phyloP scores from a whole-genome alignment of 2,329 filamentous ascomycete genomes.

The Sporothrix protearum region DNA sequence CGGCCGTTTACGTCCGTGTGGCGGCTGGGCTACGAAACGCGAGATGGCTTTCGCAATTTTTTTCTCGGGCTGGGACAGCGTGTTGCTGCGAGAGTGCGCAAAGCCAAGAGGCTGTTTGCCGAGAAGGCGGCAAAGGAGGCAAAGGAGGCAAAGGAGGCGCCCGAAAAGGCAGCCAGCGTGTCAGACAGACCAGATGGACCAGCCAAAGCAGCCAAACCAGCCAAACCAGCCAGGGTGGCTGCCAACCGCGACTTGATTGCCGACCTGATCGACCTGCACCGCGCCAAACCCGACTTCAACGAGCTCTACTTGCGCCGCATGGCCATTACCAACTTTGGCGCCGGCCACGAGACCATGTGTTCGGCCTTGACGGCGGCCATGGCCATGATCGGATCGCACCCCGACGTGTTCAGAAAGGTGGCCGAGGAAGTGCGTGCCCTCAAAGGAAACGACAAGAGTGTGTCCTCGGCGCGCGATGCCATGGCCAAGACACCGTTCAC shows the following conservation, averaged over 20 bases:
- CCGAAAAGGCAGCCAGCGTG: neutral
- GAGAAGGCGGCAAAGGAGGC: neutral
- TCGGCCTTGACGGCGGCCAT: constrained; percentile 50
- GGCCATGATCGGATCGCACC: constrained; percentile 45
- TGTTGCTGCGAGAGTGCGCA: constrained; percentile 17
- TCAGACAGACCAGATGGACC: no score
- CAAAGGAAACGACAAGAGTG: neutral
- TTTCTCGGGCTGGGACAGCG: constrained; percentile 38
- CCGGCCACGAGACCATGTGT: constrained; percentile 54
- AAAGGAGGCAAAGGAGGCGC: neutral
- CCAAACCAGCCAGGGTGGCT: neutral
- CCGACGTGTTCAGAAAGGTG: constrained; percentile 35
- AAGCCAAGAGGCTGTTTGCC: neutral
- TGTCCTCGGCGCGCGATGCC: constrained; percentile 31
- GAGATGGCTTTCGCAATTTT: constrained; percentile 45
- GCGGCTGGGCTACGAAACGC: constrained; percentile 45
- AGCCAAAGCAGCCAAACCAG: neutral
- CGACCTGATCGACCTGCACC: constrained; percentile 48
- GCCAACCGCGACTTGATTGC: constrained; percentile 42
- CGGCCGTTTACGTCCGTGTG: constrained; percentile 44
- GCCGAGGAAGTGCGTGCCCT: constrained; percentile 32
- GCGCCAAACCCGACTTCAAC: constrained; percentile 45
- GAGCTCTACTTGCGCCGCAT: constrained; percentile 49
- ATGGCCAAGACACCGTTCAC: constrained; percentile 36
- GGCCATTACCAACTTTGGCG: constrained; percentile 54